Percentiles rank a stretch among this genome's conserved stretches.
phyloP scores from a whole-genome alignment of 78 protist genomes.

The Cavenderia fasciculata region DNA sequence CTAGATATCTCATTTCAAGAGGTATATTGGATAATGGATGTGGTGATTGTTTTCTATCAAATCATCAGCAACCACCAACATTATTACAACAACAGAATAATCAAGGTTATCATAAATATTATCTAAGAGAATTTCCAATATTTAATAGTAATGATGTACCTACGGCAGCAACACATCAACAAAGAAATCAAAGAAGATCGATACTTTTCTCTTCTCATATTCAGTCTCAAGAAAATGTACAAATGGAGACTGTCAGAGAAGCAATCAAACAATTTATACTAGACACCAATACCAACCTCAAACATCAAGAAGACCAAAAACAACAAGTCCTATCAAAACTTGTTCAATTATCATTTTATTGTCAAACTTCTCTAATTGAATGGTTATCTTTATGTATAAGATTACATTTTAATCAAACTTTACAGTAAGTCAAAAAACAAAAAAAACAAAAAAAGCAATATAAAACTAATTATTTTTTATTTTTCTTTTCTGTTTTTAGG shows the following conservation, averaged over 20 bases:
- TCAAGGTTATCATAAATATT: constrained; percentile 30
- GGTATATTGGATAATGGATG: constrained; percentile 24
- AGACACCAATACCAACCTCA: neutral
- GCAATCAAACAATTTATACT: constrained; percentile 1
- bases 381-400: constrained; percentile 67
- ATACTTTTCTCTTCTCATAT: constrained; percentile 16
- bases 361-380: constrained; percentile 53
- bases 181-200: constrained; percentile 71
- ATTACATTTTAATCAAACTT: constrained; percentile 16
- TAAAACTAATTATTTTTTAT: too few species aligned
- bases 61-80: neutral
- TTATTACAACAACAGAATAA: neutral
- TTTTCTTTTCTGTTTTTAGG: too few species aligned
- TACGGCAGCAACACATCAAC: constrained; percentile 40
- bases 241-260: constrained; percentile 27
- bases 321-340: neutral
- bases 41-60: neutral
- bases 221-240: constrained; percentile 22
- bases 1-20: constrained; percentile 61
- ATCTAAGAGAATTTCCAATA: constrained; percentile 48
- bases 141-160: constrained; percentile 62
- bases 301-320: neutral
- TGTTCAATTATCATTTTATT: constrained; percentile 37
- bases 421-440: neutral
- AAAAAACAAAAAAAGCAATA: too few species aligned